A percentile compares a stretch with the other conserved stretches of the same genome.
phyloP scores from a whole-genome alignment of 768 basidiomycete species.

The Boletus patriciae region DNA sequence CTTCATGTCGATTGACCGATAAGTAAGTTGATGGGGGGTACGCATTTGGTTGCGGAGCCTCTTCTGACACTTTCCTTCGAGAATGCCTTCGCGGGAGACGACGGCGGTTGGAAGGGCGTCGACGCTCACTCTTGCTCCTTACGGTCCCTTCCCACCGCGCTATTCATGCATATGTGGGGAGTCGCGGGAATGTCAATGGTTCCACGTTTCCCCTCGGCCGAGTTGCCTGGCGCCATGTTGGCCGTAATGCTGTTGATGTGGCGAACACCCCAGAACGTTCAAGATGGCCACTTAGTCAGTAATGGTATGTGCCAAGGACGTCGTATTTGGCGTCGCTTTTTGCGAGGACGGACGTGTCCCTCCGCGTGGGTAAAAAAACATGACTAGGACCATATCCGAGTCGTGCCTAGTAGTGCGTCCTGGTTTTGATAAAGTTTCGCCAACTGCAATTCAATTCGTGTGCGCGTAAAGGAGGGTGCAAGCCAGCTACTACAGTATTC shows the following conservation, averaged over 20 bases:
- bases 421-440: slow-evolving; percentile 18
- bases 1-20: not conserved
- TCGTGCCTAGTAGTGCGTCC: not conserved
- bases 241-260: not conserved
- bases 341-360: slow-evolving; percentile 5
- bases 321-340: not conserved
- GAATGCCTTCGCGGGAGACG: slow-evolving; percentile 20
- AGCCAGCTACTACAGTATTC: not conserved
- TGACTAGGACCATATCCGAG: too few species aligned
- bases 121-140: not conserved
- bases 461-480: not conserved
- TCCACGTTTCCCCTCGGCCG: not conserved
- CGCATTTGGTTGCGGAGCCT: not conserved
- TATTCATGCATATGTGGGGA: not conserved
- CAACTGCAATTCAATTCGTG: slow-evolving; percentile 19
- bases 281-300: not conserved
- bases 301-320: not conserved
- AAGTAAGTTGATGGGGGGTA: too few species aligned
- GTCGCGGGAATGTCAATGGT: not conserved
- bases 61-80: not conserved
- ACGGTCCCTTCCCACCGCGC: not conserved
- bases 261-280: not conserved
- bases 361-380: slow-evolving; percentile 10
- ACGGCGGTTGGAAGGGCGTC: not conserved
- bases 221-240: not conserved